These are phyloP conservation scores for Trichosanthes truncata DNA, from an alignment of 306 rosid species.

Conservation along the genomic window DNA sequence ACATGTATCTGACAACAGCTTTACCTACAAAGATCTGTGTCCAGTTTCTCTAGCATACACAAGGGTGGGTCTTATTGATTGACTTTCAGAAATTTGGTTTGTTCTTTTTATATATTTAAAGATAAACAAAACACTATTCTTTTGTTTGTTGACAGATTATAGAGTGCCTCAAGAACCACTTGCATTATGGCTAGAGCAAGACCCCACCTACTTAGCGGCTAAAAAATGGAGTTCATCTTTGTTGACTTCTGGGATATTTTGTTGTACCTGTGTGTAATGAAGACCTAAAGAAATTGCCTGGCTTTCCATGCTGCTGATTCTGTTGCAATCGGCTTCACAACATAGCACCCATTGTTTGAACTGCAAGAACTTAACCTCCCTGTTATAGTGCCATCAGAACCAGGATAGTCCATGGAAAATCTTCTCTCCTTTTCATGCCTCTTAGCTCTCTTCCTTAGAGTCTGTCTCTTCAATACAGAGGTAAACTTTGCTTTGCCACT, in stretches of 20 bases:
- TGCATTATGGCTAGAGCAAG: not conserved
- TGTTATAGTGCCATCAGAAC: conserved; percentile 7
- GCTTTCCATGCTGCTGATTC: conserved; percentile 10
- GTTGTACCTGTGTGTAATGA: not conserved
- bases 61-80: not conserved
- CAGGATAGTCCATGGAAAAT: conserved; percentile 4
- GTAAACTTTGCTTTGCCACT: conserved; percentile 24
- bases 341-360: conserved; percentile 2
- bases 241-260: not conserved
- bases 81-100: not conserved
- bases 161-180: not conserved
- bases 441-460: conserved; percentile 39
- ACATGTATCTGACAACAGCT: not conserved
- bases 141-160: not conserved
- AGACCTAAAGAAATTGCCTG: not conserved
- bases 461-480: conserved; percentile 25
- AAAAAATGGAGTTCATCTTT: not conserved
- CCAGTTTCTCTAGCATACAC: not conserved
- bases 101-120: not conserved
- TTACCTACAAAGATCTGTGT: not conserved
- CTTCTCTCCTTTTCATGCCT: conserved; percentile 45
- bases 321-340: not conserved
- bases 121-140: not conserved
- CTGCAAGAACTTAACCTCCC: conserved; percentile 10
- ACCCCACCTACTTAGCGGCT: not conserved